Evolutionary conservation across 2,329 filamentous ascomycete genomes (phyloP), one percentile per base, ranked within the genome.

Genomic region (Gremmenia infestans): DNA sequence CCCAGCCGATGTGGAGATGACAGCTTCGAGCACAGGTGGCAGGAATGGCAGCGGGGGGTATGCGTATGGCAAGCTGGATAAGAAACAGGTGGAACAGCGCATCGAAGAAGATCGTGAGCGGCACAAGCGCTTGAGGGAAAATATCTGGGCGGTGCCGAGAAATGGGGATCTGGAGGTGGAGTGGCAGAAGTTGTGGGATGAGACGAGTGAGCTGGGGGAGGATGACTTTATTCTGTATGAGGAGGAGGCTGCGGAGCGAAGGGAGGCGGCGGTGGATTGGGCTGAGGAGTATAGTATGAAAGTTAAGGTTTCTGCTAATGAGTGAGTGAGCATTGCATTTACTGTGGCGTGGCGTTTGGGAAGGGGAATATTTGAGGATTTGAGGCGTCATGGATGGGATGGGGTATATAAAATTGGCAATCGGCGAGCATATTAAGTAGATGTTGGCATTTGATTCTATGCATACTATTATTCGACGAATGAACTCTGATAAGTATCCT

Each of bases 91-190:
- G 52, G 92, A 97, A 74, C 92, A 97, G 75, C 81, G 94, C 42
- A 96, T 99, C 60, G 95, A 99, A 66, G 95, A 99, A 73, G 94
- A 99, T 72, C 80, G 94, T 3, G 94, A 99, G 72, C 79, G 94
- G 45, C 95, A 99, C 72, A 99, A 99, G 78, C 78, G 93, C 45
- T 77, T 93, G 67, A 78, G 94, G 22, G 94, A 99, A 74, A 91
- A 86, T 65, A 95, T 96, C 60, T 99, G 95, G 94, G 90, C 91
- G 0, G 85, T 96, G 2, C 83, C 83, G 32, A 78, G 81, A 25
- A 81, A 86, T 7, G 60, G 60, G 17, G 66, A 68, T 50, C 60
- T 50, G 37, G 93, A 97, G 73, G 61, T 50, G 37, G 93, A 97
- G 73, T 86, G 91, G 73, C 82, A 86, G 60, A 89, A 84, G 73